Evolutionary conservation across 805 yeast genomes (phyloP).

Genomic region (Saccharomycopsis olivae): DNA sequence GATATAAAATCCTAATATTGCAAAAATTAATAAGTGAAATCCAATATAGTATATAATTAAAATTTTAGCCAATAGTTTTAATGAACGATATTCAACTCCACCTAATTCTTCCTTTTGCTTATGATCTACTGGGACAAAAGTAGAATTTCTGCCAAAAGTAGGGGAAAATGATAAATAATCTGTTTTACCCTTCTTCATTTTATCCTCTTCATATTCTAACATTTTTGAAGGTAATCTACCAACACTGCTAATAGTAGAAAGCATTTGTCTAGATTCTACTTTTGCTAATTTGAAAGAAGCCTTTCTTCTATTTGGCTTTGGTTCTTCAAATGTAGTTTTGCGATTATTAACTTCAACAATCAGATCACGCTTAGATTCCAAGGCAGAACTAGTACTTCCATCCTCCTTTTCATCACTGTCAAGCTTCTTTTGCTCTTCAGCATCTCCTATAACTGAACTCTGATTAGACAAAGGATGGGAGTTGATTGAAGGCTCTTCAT

Average conservation of each 20-base stretch:
- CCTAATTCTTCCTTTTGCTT: slow-evolving; percentile 91
- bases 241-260: slow-evolving; percentile 5
- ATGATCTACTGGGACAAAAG: slow-evolving; percentile 71
- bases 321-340: slow-evolving; percentile 8
- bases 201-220: too few species aligned
- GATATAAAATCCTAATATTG: slow-evolving; percentile 56
- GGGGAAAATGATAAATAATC: slow-evolving; percentile 85
- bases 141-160: slow-evolving; percentile 85
- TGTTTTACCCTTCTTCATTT: too few species aligned
- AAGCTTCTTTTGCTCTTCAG: too few species aligned
- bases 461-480: too few species aligned
- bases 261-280: not conserved
- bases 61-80: slow-evolving; percentile 61
- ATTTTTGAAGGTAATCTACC: slow-evolving; percentile 16
- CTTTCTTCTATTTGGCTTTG: slow-evolving; percentile 6
- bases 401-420: slow-evolving; percentile 5
- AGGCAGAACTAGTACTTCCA: too few species aligned
- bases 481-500: too few species aligned
- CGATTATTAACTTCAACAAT: too few species aligned
- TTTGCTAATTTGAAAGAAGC: not conserved
- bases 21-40: slow-evolving; percentile 47
- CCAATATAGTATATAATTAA: slow-evolving; percentile 64
- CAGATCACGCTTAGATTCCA: too few species aligned
- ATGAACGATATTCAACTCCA: slow-evolving; percentile 92
- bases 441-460: too few species aligned